phyloP scores from a whole-genome alignment of 1,284 basidiomycete genomes.

The Cryptococcus amylolentus region DNA sequence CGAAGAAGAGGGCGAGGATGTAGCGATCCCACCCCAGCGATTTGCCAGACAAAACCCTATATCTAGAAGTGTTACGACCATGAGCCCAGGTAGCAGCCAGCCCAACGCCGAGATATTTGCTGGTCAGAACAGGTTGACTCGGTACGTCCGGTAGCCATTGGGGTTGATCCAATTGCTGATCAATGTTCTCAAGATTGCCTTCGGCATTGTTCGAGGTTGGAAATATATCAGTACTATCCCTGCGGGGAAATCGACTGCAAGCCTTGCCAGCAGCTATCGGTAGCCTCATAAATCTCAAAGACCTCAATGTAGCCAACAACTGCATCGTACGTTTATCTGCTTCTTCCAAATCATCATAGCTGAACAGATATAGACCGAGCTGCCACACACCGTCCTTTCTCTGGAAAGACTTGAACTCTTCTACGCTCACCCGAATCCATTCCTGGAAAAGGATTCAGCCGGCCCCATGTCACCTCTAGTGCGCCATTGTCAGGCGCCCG shows the following conservation, averaged over 20 bases:
- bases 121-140: constrained; percentile 32
- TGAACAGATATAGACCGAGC: constrained; percentile 23
- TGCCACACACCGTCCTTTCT: constrained; percentile 45
- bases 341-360: neutral
- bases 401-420: constrained; percentile 29
- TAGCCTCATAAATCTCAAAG: constrained; percentile 37
- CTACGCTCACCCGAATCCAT: constrained; percentile 26
- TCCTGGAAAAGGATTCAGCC: constrained; percentile 4
- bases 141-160: constrained; percentile 19
- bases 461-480: constrained; percentile 8
- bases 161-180: neutral
- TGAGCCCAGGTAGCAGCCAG: too few relatives aligned
- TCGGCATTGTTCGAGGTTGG: constrained; percentile 45
- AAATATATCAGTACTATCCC: constrained; percentile 40
- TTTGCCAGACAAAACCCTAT: constrained; percentile 8
- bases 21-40: neutral
- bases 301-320: constrained; percentile 48
- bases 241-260: constrained; percentile 39
- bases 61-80: constrained; percentile 5
- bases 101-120: neutral
- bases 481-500: constrained; percentile 12
- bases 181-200: constrained; percentile 30
- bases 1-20: too few relatives aligned
- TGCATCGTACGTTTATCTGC: constrained; percentile 34
- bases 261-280: constrained; percentile 47